Base-by-base conservation (phyloP, 2,329 filamentous ascomycete species). In the Bimuria novae-zelandiae region DNA sequence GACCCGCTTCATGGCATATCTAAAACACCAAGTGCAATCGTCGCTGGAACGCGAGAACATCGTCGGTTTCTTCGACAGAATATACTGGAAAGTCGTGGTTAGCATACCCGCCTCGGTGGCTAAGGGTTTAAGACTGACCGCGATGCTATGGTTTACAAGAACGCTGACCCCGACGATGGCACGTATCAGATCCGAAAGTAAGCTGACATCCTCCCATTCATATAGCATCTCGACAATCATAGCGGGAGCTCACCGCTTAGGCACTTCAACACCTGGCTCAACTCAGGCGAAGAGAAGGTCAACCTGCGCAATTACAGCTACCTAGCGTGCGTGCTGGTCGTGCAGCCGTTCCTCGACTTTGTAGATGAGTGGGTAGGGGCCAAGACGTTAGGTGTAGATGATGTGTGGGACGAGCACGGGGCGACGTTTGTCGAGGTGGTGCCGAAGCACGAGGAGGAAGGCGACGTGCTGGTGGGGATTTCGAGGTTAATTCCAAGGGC, bases 41-140 rank as follows among this genome's bases (percentile, higher is more conserved):
- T 39, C 36, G 25, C n/a, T 49, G 17, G 30, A 39, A 17, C 27
- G 14, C 25, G 50, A 52, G 16, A 44, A 30, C 23, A 37, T 23
- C 12, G 7, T 11, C 29, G 14, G 43, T 19, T 39, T 48, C 10
- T 52, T 48, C 22, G 50, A 52, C 29, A 7, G 33, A 6, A 49
- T 52, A 30, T 43, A 52, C 21, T 52, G 50, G 50, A 52, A 52
- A 51, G 41, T 46, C 27, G 43, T 51, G 35, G 49, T 41, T 27
- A 41, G 39, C 16, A 35, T 40, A 19, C 41, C 27, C 41, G 25
- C 22, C 6, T 22, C 22, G n/a, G n/a, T n/a, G n/a, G n/a, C 10
- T 17, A 35, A 14, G 14, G n/a, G 8, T 32, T 12, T 7, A 51
- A 27, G 6, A 27, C 25, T 51, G 17, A 33, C 10, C 21, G 16